These are phyloP conservation scores for Colletotrichum somersetense DNA, from an alignment of 2,329 filamentous ascomycete species.

Conservation along the genomic window DNA sequence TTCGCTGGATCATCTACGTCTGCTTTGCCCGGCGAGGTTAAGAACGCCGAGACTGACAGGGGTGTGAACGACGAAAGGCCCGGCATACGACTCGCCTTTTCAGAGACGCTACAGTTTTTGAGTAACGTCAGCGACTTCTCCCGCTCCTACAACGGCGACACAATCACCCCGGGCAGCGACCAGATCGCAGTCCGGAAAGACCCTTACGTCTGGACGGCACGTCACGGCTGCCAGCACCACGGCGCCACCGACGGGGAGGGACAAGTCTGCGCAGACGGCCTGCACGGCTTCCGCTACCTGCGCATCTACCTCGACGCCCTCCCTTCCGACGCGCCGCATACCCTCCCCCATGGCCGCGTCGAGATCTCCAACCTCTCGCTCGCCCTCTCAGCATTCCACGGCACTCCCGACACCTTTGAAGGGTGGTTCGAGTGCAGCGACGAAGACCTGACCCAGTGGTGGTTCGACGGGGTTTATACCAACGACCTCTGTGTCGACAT, in stretches of 20 bases:
- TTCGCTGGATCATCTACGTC: slow-evolving; percentile 54
- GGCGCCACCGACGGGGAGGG: slow-evolving; percentile 39
- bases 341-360: slow-evolving; percentile 57
- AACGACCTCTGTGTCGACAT: slow-evolving; percentile 62
- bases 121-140: slow-evolving; percentile 61
- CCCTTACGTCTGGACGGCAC: slow-evolving; percentile 60
- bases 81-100: slow-evolving; percentile 62
- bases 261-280: slow-evolving; percentile 63
- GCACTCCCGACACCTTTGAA: slow-evolving; percentile 61
- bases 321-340: slow-evolving; percentile 58
- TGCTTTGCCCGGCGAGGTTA: not conserved
- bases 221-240: slow-evolving; percentile 57
- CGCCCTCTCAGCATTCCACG: slow-evolving; percentile 59
- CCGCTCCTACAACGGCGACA: slow-evolving; percentile 57
- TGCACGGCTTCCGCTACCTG: slow-evolving; percentile 67
- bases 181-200: slow-evolving; percentile 60
- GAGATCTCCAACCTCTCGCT: slow-evolving; percentile 58
- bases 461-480: slow-evolving; percentile 66
- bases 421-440: slow-evolving; percentile 68
- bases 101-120: slow-evolving; percentile 61
- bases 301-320: slow-evolving; percentile 62
- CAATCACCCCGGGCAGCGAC: slow-evolving; percentile 61
- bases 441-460: slow-evolving; percentile 61
- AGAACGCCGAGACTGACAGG: not conserved
- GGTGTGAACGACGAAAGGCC: slow-evolving; percentile 45